Base-by-base conservation (phyloP, 345 rosid genomes). In the Ricinus communis region DNA sequence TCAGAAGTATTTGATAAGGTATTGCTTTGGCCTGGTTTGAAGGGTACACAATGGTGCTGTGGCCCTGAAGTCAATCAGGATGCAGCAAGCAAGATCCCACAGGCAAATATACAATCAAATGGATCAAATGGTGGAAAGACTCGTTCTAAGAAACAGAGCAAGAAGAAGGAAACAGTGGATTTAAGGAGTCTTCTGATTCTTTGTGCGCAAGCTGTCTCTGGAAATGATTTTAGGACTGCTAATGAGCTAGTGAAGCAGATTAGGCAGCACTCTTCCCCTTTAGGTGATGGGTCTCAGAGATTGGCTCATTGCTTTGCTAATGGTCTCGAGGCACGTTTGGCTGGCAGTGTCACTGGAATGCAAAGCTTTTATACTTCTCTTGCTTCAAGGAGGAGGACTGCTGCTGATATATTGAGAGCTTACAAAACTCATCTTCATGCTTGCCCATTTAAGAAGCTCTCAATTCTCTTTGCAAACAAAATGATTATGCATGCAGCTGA, bases 131-230 rank as follows among this genome's bases (percentile, higher is more conserved):
- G 81, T 66, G 84, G 88, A 49, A 79, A 84, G 69, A 80, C 79
- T 52, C 80, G 88, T 16, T 85, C 82, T 31, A 83, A 79, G 71
- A 90, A 76, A 58, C 85, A 78, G 46, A 82, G 64, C 27, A 86
- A 79, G 71, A 89, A 81, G 75, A 86, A 53, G 60, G 91, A 90
- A 79, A 91, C 89, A 57, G 87, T 93, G 69, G 99, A 96, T 79
- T 84, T 93, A 78, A 86, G 99, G 76, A 82, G 89, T 50, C 85
- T 91, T 5, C 60, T 93, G 76, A 84, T 88, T 77, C 84, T 79
- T 59, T 96, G 98, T 80, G 96, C 98, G 19, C 97, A 91, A 79
- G 89, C 93, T 49, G 86, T 89, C 82, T 97, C 99, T 4, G 76
- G 87, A 22, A 90, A 89, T 77, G 93, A 89, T 50, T 72, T 73